Percentiles rank a stretch among this genome's conserved stretches.
phyloP scores from a whole-genome alignment of 208 protist species.

The Leishmania mexicana region DNA sequence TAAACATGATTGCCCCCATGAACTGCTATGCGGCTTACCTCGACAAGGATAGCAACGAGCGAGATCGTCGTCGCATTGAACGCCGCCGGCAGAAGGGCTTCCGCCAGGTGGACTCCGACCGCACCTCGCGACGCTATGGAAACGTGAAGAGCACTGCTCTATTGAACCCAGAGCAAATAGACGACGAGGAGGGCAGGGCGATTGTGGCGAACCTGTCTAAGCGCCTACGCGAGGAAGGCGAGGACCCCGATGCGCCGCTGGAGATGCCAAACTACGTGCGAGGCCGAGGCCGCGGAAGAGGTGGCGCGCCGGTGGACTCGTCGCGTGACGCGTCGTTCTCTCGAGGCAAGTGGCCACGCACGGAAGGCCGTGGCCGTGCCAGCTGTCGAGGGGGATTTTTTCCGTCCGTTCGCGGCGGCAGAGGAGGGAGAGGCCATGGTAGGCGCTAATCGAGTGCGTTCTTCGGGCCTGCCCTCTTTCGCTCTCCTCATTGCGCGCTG shows the following conservation, averaged over 20 bases:
- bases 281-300: neutral
- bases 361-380: conserved; percentile 3
- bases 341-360: conserved; percentile 18
- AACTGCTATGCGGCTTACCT: conserved; percentile 92
- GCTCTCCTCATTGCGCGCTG: neutral
- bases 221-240: conserved; percentile 58
- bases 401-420: neutral
- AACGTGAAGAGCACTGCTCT: conserved; percentile 70
- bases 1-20: conserved; percentile 94
- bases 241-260: conserved; percentile 28
- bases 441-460: neutral
- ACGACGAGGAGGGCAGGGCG: conserved; percentile 52
- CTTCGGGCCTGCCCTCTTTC: neutral
- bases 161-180: conserved; percentile 56
- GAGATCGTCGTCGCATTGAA: conserved; percentile 67
- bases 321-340: neutral
- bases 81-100: conserved; percentile 60
- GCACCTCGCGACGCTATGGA: conserved; percentile 77
- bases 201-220: conserved; percentile 61
- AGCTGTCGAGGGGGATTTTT: neutral
- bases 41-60: conserved; percentile 58
- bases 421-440: conserved; percentile 4
- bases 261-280: neutral
- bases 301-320: neutral
- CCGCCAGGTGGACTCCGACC: conserved; percentile 69